A percentile compares a stretch with the other conserved stretches of the same genome.
phyloP scores from a whole-genome alignment of 306 rosid genomes.

The Trifolium fragiferum region DNA sequence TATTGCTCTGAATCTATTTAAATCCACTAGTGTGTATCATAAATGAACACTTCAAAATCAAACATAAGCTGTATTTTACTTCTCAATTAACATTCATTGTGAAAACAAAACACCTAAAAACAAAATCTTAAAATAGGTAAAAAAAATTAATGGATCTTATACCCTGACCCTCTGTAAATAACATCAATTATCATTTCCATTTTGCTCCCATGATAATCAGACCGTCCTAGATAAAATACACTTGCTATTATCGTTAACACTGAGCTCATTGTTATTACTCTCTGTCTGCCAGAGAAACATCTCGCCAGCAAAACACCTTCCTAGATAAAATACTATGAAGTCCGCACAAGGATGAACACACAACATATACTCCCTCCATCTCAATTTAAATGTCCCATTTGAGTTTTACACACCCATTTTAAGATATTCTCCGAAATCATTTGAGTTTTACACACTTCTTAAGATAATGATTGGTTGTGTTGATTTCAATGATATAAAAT shows the following conservation, averaged over 20 bases:
- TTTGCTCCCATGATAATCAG: not conserved
- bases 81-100: conserved; percentile 15
- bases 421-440: too few species aligned
- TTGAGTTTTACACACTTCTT: too few species aligned
- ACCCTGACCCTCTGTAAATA: conserved; percentile 23
- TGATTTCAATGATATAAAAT: too few species aligned
- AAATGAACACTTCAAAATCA: conserved; percentile 13
- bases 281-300: conserved; percentile 4
- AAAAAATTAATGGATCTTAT: conserved; percentile 3
- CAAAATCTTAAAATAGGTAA: conserved; percentile 1
- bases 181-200: conserved; percentile 15
- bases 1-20: conserved; percentile 10
- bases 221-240: conserved; percentile 10
- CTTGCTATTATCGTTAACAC: conserved; percentile 1
- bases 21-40: conserved; percentile 1
- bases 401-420: too few species aligned
- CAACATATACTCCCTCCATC: too few species aligned
- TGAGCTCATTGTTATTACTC: conserved; percentile 10
- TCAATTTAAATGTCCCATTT: too few species aligned
- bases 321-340: conserved; percentile 23
- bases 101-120: conserved; percentile 8
- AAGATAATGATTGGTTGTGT: too few species aligned
- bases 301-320: conserved; percentile 14
- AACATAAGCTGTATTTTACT: conserved; percentile 2
- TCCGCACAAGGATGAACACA: not conserved